phyloP scores from a whole-genome alignment of 108 stramenopile genomes.

The Cyclotella choctawhatcheeana region DNA sequence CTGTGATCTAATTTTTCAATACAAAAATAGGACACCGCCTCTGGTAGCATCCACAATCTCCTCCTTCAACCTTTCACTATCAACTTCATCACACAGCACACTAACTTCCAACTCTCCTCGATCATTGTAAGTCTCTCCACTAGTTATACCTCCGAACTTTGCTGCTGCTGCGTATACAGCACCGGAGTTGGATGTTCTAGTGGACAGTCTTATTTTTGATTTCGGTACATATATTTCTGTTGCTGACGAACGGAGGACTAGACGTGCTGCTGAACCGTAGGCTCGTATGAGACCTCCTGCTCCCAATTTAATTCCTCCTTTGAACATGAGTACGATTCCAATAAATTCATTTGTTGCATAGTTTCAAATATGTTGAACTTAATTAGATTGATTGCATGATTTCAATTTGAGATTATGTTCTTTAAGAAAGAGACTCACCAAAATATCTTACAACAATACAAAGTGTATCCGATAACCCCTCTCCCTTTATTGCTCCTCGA shows the following conservation, averaged over 20 bases:
- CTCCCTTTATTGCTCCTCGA: conserved; percentile 75
- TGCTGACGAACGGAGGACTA: conserved; percentile 63
- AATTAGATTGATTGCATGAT: conserved; percentile 8
- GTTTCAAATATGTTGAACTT: not conserved
- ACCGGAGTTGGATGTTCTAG: conserved; percentile 36
- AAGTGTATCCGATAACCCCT: conserved; percentile 69
- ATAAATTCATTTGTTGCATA: no score
- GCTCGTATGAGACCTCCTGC: conserved; percentile 89
- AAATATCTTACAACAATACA: conserved; percentile 85
- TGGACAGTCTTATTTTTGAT: conserved; percentile 31
- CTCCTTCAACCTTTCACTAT: conserved; percentile 32
- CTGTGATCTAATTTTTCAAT: conserved; percentile 4
- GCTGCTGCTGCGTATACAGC: conserved; percentile 58
- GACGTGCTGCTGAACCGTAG: conserved; percentile 77
- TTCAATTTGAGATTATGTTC: no score
- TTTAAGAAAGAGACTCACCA: conserved; percentile 29
- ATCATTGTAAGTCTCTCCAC: conserved; percentile 58
- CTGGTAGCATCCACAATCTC: conserved; percentile 72
- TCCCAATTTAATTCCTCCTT: conserved; percentile 84
- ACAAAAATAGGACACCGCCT: conserved; percentile 54
- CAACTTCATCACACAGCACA: conserved; percentile 62
- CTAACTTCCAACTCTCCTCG: conserved; percentile 61
- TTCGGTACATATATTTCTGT: conserved; percentile 60
- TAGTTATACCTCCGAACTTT: conserved; percentile 52
- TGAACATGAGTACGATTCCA: no score